Evolutionary conservation across 352 stramenopile genomes (phyloP).

Genomic region (Peronosclerospora sorghi): DNA sequence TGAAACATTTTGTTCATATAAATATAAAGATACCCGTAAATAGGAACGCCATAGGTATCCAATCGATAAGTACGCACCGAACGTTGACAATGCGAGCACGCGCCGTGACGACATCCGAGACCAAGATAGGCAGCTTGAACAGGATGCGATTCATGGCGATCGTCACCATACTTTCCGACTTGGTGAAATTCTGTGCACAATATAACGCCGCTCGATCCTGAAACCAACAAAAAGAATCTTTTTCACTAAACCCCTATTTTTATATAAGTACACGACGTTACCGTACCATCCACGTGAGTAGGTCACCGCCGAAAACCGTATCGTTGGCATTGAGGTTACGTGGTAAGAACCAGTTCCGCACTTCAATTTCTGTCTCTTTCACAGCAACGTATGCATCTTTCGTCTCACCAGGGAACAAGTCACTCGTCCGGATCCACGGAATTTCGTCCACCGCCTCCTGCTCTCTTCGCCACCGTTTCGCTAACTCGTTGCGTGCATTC

Average conservation of each 20-base stretch:
- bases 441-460: slow-evolving; percentile 37
- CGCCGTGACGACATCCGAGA: slow-evolving; percentile 46
- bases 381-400: slow-evolving; percentile 37
- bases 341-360: slow-evolving; percentile 62
- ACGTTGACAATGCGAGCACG: slow-evolving; percentile 52
- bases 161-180: slow-evolving; percentile 67
- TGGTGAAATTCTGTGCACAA: slow-evolving; percentile 60
- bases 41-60: too few species aligned
- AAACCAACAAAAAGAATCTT: neutral
- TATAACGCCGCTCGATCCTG: slow-evolving; percentile 56
- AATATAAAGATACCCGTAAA: too few species aligned
- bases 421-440: slow-evolving; percentile 18
- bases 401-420: slow-evolving; percentile 24
- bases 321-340: slow-evolving; percentile 63
- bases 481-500: slow-evolving; percentile 26
- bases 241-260: neutral
- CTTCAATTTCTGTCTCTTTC: slow-evolving; percentile 49
- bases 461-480: slow-evolving; percentile 28
- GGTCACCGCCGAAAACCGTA: slow-evolving; percentile 54
- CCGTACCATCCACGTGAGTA: slow-evolving; percentile 48
- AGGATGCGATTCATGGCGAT: slow-evolving; percentile 66
- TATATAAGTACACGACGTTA: neutral
- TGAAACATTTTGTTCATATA: too few species aligned
- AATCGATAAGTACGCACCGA: slow-evolving; percentile 23
- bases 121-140: slow-evolving; percentile 56